These are phyloP conservation scores for Talaromyces adpressus DNA, from an alignment of 495 filamentous ascomycete genomes.

Conservation along the genomic window DNA sequence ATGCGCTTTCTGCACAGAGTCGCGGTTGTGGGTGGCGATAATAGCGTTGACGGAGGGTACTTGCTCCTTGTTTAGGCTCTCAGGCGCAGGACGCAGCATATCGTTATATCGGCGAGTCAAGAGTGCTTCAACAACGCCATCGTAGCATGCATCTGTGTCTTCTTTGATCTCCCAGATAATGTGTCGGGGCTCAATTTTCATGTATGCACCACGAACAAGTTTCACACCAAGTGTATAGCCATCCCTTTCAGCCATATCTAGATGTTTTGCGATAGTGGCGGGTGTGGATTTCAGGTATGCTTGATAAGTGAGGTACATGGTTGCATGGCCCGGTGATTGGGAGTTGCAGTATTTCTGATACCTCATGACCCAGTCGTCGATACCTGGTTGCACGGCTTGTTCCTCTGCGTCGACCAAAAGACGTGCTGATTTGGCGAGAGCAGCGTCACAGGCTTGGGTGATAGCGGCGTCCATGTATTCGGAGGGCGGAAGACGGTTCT, in stretches of 20 bases:
- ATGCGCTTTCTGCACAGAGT: conserved; percentile 66
- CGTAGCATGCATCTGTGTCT: conserved; percentile 66
- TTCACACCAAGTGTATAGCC: conserved; percentile 82
- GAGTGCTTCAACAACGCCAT: conserved; percentile 52
- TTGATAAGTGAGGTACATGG: conserved; percentile 74
- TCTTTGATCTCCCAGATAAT: conserved; percentile 76
- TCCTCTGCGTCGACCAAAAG: conserved; percentile 93
- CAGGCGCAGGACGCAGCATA: conserved; percentile 35
- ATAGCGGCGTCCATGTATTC: conserved; percentile 62
- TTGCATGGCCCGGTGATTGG: conserved; percentile 47
- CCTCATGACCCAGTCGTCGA: conserved; percentile 75
- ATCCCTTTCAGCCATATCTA: conserved; percentile 56
- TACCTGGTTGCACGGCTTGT: conserved; percentile 68
- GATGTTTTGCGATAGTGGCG: conserved; percentile 54
- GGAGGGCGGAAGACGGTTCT: conserved; percentile 49
- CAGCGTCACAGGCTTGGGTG: conserved; percentile 67
- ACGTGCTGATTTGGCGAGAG: conserved; percentile 58
- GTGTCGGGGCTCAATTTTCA: conserved; percentile 70
- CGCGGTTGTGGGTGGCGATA: conserved; percentile 88
- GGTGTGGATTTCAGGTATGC: conserved; percentile 74
- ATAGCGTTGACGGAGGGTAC: conserved; percentile 66
- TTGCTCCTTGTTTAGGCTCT: conserved; percentile 17
- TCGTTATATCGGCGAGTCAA: conserved; percentile 48
- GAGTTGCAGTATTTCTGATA: conserved; percentile 77
- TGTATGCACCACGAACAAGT: conserved; percentile 86